Conservation (phyloP, 176 grass and related monocot species). For the Paspalum vaginatum region DNA sequence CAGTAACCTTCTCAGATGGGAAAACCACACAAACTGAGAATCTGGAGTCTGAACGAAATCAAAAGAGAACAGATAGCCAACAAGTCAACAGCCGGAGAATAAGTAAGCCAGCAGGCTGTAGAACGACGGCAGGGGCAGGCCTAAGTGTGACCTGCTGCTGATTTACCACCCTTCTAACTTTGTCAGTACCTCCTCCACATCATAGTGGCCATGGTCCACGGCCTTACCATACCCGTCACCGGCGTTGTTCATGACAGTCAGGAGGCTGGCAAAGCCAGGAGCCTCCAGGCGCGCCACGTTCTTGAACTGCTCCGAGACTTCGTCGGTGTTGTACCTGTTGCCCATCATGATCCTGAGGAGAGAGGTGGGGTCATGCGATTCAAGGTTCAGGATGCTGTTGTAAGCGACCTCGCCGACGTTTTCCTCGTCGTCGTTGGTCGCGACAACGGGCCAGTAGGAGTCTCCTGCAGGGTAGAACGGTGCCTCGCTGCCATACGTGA, state of each 20-base stretch:
- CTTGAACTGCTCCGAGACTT: conserved; percentile 31
- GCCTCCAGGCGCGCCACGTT: conserved; percentile 37
- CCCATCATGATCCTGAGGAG: conserved; percentile 33
- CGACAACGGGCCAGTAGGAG: not conserved
- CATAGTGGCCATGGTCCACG: conserved; percentile 37
- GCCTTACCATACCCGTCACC: not conserved
- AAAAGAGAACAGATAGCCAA: not conserved
- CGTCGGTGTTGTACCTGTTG: conserved; percentile 8
- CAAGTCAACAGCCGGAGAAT: not conserved
- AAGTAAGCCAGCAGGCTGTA: not conserved
- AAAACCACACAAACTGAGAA: not conserved
- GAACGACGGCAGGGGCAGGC: not conserved
- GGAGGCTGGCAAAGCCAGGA: conserved; percentile 44
- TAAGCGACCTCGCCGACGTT: not conserved
- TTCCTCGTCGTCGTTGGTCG: not conserved
- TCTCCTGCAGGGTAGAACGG: not conserved
- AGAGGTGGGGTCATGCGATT: conserved; percentile 2
- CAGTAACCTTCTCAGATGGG: not conserved
- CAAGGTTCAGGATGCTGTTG: not conserved
- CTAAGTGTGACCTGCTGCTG: not conserved
- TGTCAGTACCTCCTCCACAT: conserved; percentile 49
- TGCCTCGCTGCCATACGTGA: not conserved
- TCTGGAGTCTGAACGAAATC: not conserved
- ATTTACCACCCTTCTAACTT: conserved; percentile 17
- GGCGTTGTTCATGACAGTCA: conserved; percentile 39